A percentile compares a stretch with the other conserved stretches of the same genome.
These are phyloP conservation scores for Lasiodiplodia sp. DNA, from an alignment of 2,329 filamentous ascomycete species.

Conservation along the genomic window DNA sequence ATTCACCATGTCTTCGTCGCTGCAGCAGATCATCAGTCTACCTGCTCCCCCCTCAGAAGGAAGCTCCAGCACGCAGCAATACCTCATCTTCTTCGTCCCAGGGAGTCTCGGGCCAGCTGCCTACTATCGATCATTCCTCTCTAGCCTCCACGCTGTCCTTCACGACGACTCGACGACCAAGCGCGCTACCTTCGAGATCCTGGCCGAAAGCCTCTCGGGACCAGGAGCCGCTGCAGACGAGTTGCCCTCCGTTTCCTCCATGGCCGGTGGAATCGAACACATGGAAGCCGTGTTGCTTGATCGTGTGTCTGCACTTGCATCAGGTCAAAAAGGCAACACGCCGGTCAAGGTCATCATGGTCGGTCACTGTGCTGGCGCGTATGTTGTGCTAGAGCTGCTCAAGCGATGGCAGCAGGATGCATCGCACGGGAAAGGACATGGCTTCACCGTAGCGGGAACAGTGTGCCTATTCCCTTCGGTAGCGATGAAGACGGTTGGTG, in stretches of 20 bases:
- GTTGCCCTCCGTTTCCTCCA: background rate
- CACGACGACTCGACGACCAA: background rate
- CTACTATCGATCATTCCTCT: constrained; percentile 75
- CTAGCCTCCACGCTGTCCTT: constrained; percentile 58
- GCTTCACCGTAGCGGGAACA: background rate
- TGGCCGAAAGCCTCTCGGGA: constrained; percentile 49
- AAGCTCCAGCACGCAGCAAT: constrained; percentile 27
- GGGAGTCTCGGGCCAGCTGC: constrained; percentile 80
- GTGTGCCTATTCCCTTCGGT: constrained; percentile 15
- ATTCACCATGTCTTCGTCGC: background rate
- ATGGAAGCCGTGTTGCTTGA: background rate
- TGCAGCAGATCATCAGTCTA: background rate
- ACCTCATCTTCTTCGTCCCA: constrained; percentile 74
- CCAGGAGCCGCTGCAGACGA: constrained; percentile 32
- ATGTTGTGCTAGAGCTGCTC: constrained; percentile 5
- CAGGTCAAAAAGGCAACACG: background rate
- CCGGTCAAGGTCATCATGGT: background rate
- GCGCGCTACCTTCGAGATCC: constrained; percentile 44
- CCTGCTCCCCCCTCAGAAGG: background rate
- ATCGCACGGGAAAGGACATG: background rate
- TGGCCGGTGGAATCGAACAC: background rate
- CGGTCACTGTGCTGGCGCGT: constrained; percentile 12
- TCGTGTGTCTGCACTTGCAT: background rate
- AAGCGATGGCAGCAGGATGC: background rate
- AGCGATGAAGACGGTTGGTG: constrained; percentile 6